phyloP scores from a whole-genome alignment of 768 basidiomycete species.

The Trametes cinnabarina region DNA sequence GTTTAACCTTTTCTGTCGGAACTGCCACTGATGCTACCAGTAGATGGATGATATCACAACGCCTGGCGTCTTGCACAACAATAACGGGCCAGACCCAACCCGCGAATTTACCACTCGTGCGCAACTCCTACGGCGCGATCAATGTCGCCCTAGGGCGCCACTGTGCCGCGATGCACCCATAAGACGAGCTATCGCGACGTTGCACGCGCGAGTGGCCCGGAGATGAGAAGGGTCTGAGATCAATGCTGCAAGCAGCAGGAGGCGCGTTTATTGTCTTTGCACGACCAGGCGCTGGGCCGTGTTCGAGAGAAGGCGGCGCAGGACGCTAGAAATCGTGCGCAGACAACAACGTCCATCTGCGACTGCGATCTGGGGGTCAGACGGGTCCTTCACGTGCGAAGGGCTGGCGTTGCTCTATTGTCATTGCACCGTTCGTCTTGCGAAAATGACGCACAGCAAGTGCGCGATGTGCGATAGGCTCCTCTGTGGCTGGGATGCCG shows the following conservation, averaged over 20 bases:
- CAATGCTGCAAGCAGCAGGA: neutral
- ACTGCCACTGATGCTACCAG: neutral
- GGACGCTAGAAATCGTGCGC: slow-evolving; percentile 1
- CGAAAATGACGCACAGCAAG: neutral
- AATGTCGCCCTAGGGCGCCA: neutral
- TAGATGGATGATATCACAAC: neutral
- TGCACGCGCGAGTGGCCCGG: neutral
- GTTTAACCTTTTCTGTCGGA: neutral
- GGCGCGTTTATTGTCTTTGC: slow-evolving; percentile 2
- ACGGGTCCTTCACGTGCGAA: neutral
- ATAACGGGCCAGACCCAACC: neutral
- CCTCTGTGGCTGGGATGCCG: neutral
- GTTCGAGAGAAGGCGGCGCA: neutral
- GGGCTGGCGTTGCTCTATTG: neutral
- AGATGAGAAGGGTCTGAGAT: neutral
- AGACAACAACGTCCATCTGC: neutral
- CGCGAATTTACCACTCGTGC: no score
- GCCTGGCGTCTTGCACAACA: slow-evolving; percentile 1
- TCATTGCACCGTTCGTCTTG: neutral
- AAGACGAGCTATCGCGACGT: neutral
- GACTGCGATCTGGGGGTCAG: neutral
- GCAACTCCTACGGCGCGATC: neutral
- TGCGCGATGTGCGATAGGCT: neutral
- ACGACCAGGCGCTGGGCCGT: neutral
- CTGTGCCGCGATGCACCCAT: neutral